Evolutionary conservation across 2,329 filamentous ascomycete species (phyloP), one percentile per base, ranked within the genome.

Genomic region (Pseudophaeomoniella oleicola): DNA sequence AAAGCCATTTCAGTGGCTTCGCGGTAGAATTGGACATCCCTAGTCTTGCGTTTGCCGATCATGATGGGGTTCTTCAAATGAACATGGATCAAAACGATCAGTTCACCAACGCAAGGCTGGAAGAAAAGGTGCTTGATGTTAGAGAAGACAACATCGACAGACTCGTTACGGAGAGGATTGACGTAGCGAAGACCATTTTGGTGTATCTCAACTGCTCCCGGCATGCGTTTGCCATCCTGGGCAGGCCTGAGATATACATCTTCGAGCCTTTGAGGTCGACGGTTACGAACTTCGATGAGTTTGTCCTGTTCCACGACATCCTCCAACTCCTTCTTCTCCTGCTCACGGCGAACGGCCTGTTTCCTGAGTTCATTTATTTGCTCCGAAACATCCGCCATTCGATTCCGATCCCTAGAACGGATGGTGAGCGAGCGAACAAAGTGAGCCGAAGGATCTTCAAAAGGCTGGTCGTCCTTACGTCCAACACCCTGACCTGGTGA

Each of bases 81-180:
- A 39, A 98, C 82, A 57, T 98, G 90, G 47, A 98, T 94, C 50
- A 98, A 84, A 46, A 98, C 92, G 46, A 98, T 93, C 51, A 98
- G 66, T 58, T 98, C 90, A 52, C 94, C 85, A 49, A 86, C 81
- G 51, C 86, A 96, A 17, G 92, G 90, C 58, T 98, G 90, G 69
- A 98, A 98, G 69, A 98, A 98, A 2, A 98, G 70, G 55, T 98
- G 90, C 59, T 93, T 92, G 56, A 98, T 84, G 62, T 98, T 98
- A 64, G 84, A 92, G 67, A 98, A 98, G 1, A 98, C 72, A 37
- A 98, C 78, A 51, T 98, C 90, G 34, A 98, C 84, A 49, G 90
- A 81, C 46, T 85, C 80, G 15, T 77, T 77, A 56, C 81, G 78
- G 44, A 92, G 65, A 37, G 82, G 75, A 36, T 84, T 82, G 63